Evolutionary conservation across 805 yeast genomes (phyloP).

Genomic region (Maudiozyma turicensis): DNA sequence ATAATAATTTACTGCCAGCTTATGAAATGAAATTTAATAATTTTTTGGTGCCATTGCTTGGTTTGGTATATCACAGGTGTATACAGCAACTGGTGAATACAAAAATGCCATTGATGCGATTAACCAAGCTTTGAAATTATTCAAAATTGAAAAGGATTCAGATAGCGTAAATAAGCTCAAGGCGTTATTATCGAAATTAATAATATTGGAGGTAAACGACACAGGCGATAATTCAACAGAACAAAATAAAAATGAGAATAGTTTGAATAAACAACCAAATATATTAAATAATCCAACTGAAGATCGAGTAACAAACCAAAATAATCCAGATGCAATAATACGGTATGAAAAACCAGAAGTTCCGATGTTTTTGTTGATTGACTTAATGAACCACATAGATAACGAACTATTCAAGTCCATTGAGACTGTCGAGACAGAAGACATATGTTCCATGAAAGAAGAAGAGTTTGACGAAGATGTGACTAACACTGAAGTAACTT

Average conservation of each 20-base stretch:
- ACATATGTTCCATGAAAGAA: neutral
- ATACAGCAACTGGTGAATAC: conserved; percentile 12
- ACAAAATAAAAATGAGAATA: neutral
- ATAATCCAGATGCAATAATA: neutral
- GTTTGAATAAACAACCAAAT: neutral
- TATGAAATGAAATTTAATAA: conserved; percentile 8
- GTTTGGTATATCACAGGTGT: conserved; percentile 24
- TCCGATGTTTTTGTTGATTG: conserved; percentile 15
- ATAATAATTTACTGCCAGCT: neutral
- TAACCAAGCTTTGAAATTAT: conserved; percentile 11
- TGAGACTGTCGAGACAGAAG: conserved; percentile 3
- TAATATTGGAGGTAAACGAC: neutral
- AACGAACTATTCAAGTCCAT: conserved; percentile 7
- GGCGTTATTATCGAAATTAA: conserved; percentile 2
- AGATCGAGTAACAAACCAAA: neutral
- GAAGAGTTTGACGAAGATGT: neutral
- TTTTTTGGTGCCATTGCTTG: conserved; percentile 20
- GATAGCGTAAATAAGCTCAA: conserved; percentile 1
- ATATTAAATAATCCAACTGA: neutral
- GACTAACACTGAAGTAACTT: neutral
- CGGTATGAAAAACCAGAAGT: conserved; percentile 14
- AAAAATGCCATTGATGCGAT: conserved; percentile 16
- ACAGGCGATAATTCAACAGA: neutral
- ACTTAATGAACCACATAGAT: conserved; percentile 13
- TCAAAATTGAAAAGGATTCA: conserved; percentile 8